These are phyloP conservation scores for Rhizopogon vesiculosus DNA, from an alignment of 768 basidiomycete species.

Conservation along the genomic window DNA sequence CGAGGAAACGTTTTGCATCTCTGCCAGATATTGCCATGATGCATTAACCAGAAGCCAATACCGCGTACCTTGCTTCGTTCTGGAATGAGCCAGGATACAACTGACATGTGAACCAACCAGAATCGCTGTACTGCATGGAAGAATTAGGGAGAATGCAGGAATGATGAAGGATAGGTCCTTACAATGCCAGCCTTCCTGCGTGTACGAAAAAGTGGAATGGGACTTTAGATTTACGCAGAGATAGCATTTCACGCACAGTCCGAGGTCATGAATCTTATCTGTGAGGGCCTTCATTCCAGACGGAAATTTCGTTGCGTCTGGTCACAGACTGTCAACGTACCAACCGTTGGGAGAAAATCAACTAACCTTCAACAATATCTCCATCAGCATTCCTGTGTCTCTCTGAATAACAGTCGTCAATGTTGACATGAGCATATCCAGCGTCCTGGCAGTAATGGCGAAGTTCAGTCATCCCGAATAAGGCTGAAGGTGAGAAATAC, in stretches of 20 bases:
- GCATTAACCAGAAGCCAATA: not conserved
- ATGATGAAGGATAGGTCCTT: constrained; percentile 12
- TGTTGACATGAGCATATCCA: constrained; percentile 55
- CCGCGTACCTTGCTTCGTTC: constrained; percentile 50
- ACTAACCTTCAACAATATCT: constrained; percentile 51
- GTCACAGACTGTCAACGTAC: not conserved
- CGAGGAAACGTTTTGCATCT: constrained; percentile 53
- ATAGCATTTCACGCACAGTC: constrained; percentile 44
- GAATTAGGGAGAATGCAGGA: not conserved
- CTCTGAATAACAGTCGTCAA: constrained; percentile 66
- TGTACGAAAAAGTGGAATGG: not conserved
- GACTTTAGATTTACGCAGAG: not conserved
- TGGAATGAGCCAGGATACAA: constrained; percentile 61
- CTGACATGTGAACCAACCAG: constrained; percentile 66
- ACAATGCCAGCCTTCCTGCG: constrained; percentile 60
- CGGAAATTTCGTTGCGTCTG: constrained; percentile 49
- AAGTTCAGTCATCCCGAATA: not conserved
- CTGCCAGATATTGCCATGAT: constrained; percentile 23
- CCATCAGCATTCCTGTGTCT: constrained; percentile 46
- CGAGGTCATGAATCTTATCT: constrained; percentile 48
- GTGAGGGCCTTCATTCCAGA: constrained; percentile 56
- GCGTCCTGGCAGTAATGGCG: constrained; percentile 34
- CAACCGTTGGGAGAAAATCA: not conserved
- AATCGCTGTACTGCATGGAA: constrained; percentile 50
- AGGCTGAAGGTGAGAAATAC: constrained; percentile 6